Evolutionary conservation across 441 rosid genomes (phyloP).

Genomic region (Erysimum pusillum): DNA sequence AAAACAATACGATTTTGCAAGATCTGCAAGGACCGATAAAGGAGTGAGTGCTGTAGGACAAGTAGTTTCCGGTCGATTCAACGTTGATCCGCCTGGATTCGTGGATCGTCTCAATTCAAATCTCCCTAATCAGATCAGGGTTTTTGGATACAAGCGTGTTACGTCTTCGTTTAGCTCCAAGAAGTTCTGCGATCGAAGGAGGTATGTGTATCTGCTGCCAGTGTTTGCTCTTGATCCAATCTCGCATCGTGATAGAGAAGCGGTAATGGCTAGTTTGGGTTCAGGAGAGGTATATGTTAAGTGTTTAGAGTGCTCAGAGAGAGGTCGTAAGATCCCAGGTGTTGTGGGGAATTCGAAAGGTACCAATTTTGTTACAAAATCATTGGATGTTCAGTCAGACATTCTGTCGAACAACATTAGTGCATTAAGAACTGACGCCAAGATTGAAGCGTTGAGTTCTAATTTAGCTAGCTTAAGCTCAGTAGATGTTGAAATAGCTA

Average conservation of each 20-base stretch:
- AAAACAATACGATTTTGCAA: conserved; percentile 81
- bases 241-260: conserved; percentile 73
- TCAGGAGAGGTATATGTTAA: conserved; percentile 74
- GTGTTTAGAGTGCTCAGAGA: conserved; percentile 85
- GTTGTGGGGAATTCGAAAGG: conserved; percentile 62
- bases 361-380: neutral
- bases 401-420: conserved; percentile 45
- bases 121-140: conserved; percentile 70
- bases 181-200: conserved; percentile 85
- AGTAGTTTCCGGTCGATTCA: conserved; percentile 86
- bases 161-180: conserved; percentile 73
- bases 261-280: conserved; percentile 83
- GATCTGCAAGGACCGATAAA: conserved; percentile 90
- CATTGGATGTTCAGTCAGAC: conserved; percentile 40
- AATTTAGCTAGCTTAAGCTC: conserved; percentile 16
- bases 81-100: conserved; percentile 83
- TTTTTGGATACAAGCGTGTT: conserved; percentile 77
- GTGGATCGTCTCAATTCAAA: conserved; percentile 71
- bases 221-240: conserved; percentile 83
- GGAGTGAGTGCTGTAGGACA: conserved; percentile 97
- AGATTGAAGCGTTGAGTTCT: conserved; percentile 28
- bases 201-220: conserved; percentile 92
- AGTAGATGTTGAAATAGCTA: conserved; percentile 21
- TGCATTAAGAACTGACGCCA: conserved; percentile 41
- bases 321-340: conserved; percentile 78